Conservation (phyloP, 495 filamentous ascomycete genomes). For the Neurospora sp. region DNA sequence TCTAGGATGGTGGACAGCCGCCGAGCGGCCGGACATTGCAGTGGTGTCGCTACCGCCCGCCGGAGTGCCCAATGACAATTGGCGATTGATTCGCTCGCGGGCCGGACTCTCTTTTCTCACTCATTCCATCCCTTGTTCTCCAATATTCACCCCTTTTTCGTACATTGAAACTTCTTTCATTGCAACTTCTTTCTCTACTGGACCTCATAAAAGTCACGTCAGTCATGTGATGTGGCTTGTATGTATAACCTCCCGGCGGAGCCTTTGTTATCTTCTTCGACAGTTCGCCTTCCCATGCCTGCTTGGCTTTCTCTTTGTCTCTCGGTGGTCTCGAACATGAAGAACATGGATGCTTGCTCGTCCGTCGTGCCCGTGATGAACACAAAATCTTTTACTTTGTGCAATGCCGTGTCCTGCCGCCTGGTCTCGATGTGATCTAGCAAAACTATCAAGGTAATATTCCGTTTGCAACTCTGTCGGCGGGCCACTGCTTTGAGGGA, state of each 20-base stretch:
- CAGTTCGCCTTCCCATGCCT: too few species aligned
- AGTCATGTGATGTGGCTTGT: too few species aligned
- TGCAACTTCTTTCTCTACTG: not conserved
- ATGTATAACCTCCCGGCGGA: too few species aligned
- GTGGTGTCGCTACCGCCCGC: not conserved
- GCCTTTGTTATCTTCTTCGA: too few species aligned
- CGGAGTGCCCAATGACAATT: not conserved
- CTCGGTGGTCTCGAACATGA: not conserved
- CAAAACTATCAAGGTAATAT: not conserved
- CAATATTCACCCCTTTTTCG: not conserved
- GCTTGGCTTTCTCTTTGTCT: not conserved
- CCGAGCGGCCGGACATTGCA: not conserved
- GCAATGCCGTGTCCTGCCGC: not conserved
- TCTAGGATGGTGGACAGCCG: not conserved
- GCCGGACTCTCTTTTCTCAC: not conserved
- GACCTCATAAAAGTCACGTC: not conserved
- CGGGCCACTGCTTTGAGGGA: not conserved
- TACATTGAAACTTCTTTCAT: not conserved
- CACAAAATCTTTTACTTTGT: not conserved
- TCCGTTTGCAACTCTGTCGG: not conserved
- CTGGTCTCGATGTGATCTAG: not conserved
- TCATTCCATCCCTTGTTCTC: not conserved
- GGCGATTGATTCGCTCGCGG: not conserved
- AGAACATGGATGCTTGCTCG: not conserved
- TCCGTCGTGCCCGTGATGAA: not conserved